Evolutionary conservation across 2,329 filamentous ascomycete species (phyloP), one percentile per base, ranked within the genome.

Genomic region (Alternaria triticina): DNA sequence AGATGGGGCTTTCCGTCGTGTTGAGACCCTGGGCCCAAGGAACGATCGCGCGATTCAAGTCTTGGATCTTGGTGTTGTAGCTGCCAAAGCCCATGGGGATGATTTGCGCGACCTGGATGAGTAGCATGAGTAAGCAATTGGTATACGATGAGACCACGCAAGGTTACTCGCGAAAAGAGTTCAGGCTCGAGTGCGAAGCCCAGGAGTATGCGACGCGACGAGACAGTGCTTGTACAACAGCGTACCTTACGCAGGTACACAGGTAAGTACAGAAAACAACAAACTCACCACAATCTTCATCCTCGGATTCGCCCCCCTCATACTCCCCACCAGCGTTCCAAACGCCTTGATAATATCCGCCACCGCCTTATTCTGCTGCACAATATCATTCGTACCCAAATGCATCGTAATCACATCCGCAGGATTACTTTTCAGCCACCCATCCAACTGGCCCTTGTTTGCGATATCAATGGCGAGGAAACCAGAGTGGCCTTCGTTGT

Each of bases 321-420:
- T 83, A 3, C 73, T 56, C 13, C 23, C 36, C 10, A 65, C 22
- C 1, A 83, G 64, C 20, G 76, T 82, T 6, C 78, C 79, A 64
- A 82, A 83, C 8, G 82, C 81, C 11, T 76, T 71, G 23, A 83
- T 77, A 57, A 83, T 82, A 43, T 82, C 76, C 30, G 65, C 61
- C 0, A 74, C 69, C 4, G 73, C 68, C 74, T 80, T 81, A 15
- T 56, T 58, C 22, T 81, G 76, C 72, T 81, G 79, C 54, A 81
- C 80, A 46, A 76, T 72, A 61, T 83, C 82, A 64, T 83, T 83
- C 45, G 82, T 83, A 17, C 82, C 81, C 3, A 84, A 65, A 67
- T 84, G 82, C 81, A 83, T 83, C 10, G 80, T 83, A 59, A 84
- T 79, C 25, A 84, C 78, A 65, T 84, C 81, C 3, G 82, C 81